Percentiles rank a stretch among this genome's conserved stretches.
These are phyloP conservation scores for Triticum dicoccoides DNA, from an alignment of 176 grass and related monocot species.

Conservation along the genomic window DNA sequence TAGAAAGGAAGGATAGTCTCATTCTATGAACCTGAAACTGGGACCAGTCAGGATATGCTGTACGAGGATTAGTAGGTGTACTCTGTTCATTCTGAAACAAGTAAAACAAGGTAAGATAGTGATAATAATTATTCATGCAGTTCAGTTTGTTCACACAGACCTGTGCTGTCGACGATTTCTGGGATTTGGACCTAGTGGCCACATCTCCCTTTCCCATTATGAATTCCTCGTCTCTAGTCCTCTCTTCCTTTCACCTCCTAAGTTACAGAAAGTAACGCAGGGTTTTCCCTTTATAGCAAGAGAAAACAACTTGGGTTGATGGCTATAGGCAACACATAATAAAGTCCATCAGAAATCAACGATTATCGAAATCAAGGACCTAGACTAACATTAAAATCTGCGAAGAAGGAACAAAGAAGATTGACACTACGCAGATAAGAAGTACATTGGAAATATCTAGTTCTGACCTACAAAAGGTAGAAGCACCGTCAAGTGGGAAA, in stretches of 20 bases:
- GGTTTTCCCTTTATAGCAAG: constrained; percentile 18
- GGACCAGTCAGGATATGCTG: constrained; percentile 65
- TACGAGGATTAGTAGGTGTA: constrained; percentile 50
- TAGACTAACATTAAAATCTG: constrained; percentile 7
- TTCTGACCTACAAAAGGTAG: neutral
- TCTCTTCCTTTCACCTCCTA: constrained; percentile 23
- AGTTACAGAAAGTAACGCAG: neutral
- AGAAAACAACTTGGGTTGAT: neutral
- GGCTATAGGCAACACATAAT: constrained; percentile 21
- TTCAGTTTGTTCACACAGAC: constrained; percentile 37
- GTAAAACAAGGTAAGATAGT: constrained; percentile 34
- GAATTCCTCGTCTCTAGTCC: constrained; percentile 22
- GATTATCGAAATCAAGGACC: neutral
- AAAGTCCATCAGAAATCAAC: constrained; percentile 5
- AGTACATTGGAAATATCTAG: constrained; percentile 15
- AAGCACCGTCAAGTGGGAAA: neutral
- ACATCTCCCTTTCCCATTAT: constrained; percentile 61
- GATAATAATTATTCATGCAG: constrained; percentile 1
- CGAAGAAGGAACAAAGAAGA: neutral
- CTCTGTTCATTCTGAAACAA: constrained; percentile 55
- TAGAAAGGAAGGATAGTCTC: constrained; percentile 24
- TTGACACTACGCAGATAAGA: neutral
- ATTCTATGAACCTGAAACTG: constrained; percentile 52
- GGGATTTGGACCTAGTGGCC: constrained; percentile 53
- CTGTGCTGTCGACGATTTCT: constrained; percentile 48